Percentiles rank a stretch among this genome's conserved stretches.
Evolutionary conservation across 1,139 yeast genomes (phyloP).

Genomic region (Yamadazyma triangularis): DNA sequence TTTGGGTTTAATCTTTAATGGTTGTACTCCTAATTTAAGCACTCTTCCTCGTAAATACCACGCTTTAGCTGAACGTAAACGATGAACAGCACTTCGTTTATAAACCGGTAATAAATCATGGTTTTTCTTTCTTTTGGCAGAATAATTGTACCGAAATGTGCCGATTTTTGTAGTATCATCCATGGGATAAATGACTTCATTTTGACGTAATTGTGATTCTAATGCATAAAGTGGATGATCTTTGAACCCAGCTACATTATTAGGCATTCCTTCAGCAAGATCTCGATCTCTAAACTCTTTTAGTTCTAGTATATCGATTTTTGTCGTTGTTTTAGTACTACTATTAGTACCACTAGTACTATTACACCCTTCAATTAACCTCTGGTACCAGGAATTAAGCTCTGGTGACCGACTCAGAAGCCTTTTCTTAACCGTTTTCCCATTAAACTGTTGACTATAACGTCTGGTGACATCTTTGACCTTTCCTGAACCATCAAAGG

Average conservation of each 20-base stretch:
- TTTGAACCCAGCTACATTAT: constrained; percentile 73
- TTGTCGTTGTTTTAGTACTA: constrained; percentile 26
- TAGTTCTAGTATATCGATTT: constrained; percentile 64
- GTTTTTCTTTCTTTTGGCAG: constrained; percentile 22
- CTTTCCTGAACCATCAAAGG: constrained; percentile 62
- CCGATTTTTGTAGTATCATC: constrained; percentile 63
- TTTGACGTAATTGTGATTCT: constrained; percentile 66
- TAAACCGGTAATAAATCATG: constrained; percentile 52
- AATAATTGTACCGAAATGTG: constrained; percentile 42
- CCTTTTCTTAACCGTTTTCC: constrained; percentile 70
- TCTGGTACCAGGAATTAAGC: constrained; percentile 63
- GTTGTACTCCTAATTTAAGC: constrained; percentile 64
- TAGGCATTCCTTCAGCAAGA: constrained; percentile 82
- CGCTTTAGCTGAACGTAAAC: constrained; percentile 67
- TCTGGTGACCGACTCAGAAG: constrained; percentile 52
- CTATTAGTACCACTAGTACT: constrained; percentile 18
- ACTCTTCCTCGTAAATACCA: constrained; percentile 86
- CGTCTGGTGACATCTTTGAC: constrained; percentile 83
- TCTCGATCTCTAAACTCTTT: constrained; percentile 67
- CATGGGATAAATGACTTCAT: constrained; percentile 68
- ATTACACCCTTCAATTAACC: constrained; percentile 20
- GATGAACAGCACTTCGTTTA: constrained; percentile 59
- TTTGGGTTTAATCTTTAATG: constrained; percentile 42
- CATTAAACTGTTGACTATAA: constrained; percentile 66
- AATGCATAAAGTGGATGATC: constrained; percentile 86